Conservation (phyloP, 768 basidiomycete species). For the Pleurotus ostreatus region DNA sequence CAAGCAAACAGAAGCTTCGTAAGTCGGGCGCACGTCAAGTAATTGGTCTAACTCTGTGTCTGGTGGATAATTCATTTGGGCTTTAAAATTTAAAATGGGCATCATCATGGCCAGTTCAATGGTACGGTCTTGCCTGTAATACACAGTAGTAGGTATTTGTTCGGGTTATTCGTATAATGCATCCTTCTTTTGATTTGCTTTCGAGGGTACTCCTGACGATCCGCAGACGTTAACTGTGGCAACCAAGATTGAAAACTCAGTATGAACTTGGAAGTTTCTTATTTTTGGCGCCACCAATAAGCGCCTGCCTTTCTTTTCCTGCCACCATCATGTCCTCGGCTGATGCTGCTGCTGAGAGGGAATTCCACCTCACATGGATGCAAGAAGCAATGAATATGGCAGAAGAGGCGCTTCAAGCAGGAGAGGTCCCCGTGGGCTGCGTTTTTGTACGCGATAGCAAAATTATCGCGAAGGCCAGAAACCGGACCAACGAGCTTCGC, state of each 20-base stretch:
- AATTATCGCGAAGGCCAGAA: slow-evolving; percentile 83
- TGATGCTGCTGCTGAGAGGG: not conserved
- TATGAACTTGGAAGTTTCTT: too few relatives aligned
- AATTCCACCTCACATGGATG: slow-evolving; percentile 67
- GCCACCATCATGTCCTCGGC: not conserved
- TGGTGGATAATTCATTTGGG: slow-evolving; percentile 2
- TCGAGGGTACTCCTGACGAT: too few relatives aligned
- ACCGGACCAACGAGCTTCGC: slow-evolving; percentile 89
- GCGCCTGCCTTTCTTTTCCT: too few relatives aligned
- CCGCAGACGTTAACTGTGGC: too few relatives aligned
- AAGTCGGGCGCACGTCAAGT: slow-evolving; percentile 14
- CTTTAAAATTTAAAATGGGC: not conserved
- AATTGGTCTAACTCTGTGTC: not conserved
- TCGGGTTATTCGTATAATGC: too few relatives aligned
- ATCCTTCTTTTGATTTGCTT: too few relatives aligned
- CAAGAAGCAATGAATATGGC: slow-evolving; percentile 81
- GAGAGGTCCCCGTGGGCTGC: slow-evolving; percentile 96
- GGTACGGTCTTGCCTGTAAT: too few relatives aligned
- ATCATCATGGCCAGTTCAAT: not conserved
- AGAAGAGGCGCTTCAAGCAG: slow-evolving; percentile 76
- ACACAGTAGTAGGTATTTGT: too few relatives aligned
- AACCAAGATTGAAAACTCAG: too few relatives aligned
- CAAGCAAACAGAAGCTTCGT: slow-evolving; percentile 29
- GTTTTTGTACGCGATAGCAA: slow-evolving; percentile 80
- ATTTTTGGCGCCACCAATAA: too few relatives aligned